Base-by-base conservation (phyloP, 768 basidiomycete genomes). In the Mrakia hoshinonis region DNA sequence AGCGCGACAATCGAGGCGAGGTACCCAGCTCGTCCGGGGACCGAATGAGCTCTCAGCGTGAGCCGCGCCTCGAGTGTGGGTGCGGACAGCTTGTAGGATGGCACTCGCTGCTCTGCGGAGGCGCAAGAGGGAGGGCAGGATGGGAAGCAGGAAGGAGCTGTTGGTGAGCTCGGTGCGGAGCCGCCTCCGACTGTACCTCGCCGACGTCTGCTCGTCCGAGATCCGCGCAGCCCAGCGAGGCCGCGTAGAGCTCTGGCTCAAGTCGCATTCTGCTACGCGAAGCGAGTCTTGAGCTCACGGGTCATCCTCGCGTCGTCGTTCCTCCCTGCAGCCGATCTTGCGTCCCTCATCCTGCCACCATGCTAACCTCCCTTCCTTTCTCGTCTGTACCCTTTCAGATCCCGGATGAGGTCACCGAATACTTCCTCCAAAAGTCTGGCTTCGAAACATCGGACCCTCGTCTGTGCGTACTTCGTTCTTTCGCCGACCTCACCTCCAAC, bases 371-470 rank as follows among this genome's bases (percentile, higher is more conserved):
- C 43, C 4, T 13, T 48, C 0, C 4, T 4, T 26, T 52, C 3
- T 22, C 13, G 10, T 26, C 4, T 48, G 6, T 18, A 4, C 24
- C 6, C 51, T 52, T 54, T 46, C 78, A 97, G 94, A 91, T 98
- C 73, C 95, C 95, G 0, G 95, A 92, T 78, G 94, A 98, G 79
- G 92, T 99, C 29, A 96, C 94, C 4, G 92, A 96, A 77, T 96
- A 94, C 79, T 98, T 96, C 81, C 86, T 99, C 13, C 93, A 98
- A 79, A 85, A 89, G 68, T 90, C 94, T 24, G 96, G 95, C 0
- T 97, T 97, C 79, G 93, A 97, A 75, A 94, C 90, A 76, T 89
- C 93, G 73, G 95, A 98, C 77, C 86, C 92, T 62, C 86, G 95
- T 76, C 79, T 98, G 93, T 96, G 76, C 76, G 87, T 81, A 38